These are phyloP conservation scores for Dentipellis sp. DNA, from an alignment of 768 basidiomycete genomes.

Conservation along the genomic window DNA sequence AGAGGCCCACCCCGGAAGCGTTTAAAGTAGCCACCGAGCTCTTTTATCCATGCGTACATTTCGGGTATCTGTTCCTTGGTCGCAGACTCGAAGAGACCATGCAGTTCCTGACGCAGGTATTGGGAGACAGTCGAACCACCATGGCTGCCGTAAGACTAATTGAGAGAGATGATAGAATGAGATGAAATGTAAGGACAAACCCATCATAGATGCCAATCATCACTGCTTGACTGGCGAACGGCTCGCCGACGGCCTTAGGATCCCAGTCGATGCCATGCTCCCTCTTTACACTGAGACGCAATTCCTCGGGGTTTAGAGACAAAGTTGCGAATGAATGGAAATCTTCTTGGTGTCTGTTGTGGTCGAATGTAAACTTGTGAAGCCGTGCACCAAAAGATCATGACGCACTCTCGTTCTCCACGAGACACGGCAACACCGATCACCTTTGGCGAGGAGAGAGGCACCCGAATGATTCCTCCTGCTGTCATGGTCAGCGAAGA, in stretches of 20 bases:
- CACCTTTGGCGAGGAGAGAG: constrained; percentile 66
- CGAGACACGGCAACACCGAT: constrained; percentile 70
- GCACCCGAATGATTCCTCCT: constrained; percentile 62
- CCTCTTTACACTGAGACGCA: constrained; percentile 55
- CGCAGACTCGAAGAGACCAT: constrained; percentile 75
- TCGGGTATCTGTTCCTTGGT: constrained; percentile 66
- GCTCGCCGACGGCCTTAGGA: constrained; percentile 40
- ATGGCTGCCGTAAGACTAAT: constrained; percentile 43
- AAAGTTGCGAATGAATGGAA: constrained; percentile 71
- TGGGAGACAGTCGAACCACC: constrained; percentile 88
- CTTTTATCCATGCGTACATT: constrained; percentile 66
- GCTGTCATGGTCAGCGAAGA: background rate
- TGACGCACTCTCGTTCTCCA: constrained; percentile 58
- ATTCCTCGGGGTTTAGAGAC: constrained; percentile 67
- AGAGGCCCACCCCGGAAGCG: constrained; percentile 79
- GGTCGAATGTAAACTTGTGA: constrained; percentile 4
- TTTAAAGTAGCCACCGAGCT: constrained; percentile 85
- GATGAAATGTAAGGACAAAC: constrained; percentile 29
- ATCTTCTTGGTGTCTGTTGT: constrained; percentile 79
- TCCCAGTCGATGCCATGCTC: constrained; percentile 65
- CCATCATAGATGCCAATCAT: constrained; percentile 92
- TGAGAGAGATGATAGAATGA: background rate
- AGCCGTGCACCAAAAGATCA: background rate
- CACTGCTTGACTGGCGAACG: constrained; percentile 64
- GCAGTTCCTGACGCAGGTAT: constrained; percentile 77